These are phyloP conservation scores for Leishmania martiniquensis DNA, from an alignment of 208 protist genomes.

Conservation along the genomic window DNA sequence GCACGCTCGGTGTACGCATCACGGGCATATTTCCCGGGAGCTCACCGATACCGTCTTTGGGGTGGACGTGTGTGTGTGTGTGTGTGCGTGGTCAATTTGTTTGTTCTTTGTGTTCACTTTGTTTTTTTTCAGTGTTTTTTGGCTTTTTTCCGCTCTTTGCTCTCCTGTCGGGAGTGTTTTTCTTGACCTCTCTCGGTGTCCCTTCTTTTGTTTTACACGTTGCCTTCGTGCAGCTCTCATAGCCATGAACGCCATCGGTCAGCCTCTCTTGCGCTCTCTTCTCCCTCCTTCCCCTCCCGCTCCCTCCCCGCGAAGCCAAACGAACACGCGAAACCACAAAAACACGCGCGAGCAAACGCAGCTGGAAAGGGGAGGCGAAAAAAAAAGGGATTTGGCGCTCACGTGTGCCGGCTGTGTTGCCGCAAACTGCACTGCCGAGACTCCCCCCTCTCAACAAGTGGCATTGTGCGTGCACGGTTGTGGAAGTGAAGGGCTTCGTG, in stretches of 20 bases:
- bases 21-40: neutral
- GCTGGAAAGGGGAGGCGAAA: neutral
- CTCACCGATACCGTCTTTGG: neutral
- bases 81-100: neutral
- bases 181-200: too few relatives aligned
- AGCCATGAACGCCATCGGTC: neutral
- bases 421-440: too few relatives aligned
- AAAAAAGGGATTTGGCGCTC: too few relatives aligned
- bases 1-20: neutral
- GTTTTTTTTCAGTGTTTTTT: neutral
- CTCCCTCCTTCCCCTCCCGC: too few relatives aligned
- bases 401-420: neutral
- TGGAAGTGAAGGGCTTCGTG: neutral
- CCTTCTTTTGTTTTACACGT: neutral
- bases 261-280: neutral
- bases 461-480: neutral
- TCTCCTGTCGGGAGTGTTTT: neutral
- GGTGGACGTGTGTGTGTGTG: neutral
- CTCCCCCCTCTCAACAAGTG: neutral
- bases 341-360: neutral
- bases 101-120: neutral
- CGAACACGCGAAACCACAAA: neutral
- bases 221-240: constrained; percentile 2
- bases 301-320: neutral
- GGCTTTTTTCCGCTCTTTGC: neutral